Base-by-base conservation (phyloP, 805 yeast genomes). In the Torulaspora microellipsoides region DNA sequence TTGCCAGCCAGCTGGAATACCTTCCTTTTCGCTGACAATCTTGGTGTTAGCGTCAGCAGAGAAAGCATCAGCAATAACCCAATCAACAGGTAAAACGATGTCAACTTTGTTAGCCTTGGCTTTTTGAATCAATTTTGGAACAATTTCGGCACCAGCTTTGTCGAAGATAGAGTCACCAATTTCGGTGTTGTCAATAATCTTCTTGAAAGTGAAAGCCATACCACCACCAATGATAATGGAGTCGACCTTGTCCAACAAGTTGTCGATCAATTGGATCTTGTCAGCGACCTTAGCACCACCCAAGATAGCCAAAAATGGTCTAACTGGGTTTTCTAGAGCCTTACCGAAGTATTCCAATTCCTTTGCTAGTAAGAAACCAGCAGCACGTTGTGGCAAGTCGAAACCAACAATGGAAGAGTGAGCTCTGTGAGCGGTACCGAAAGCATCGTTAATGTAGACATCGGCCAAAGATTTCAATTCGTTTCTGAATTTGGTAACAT, bases 221-320 rank as follows among this genome's bases (percentile, higher is more conserved):
- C 99, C 99, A 76, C 99, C 99, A 69, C 99, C 98, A 64, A 93
- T 82, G 73, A 93, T 88, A 69, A 93, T 78, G 53, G 83, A 72
- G 73, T 93, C 85, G 64, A 93, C 98, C 81, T 93, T 93, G 78
- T 91, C 93, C 65, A 91, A 80, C 72, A 81, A 77, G 82, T 90
- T 93, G 77, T 93, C 98, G 65, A 93, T 93, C 73, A 93, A 82
- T 77, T 88, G 97, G 67, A 93, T 93, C 84, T 93, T 93, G 75
- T 93, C 99, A 56, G 95, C 85, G 58, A 93, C 98, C 81, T 93
- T 93, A 64, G 99, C 99, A 77, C 99, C 99, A 71, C 99, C 99
- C 58, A 93, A 80, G 69, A 93, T 93, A 59, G 99, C 99, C 66
- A 93, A 79, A 83, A 93, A 93, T 59, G 99, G 99, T 77, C 98